Evolutionary conservation across 1,284 basidiomycete genomes (phyloP), one percentile per base, ranked within the genome.

Genomic region (Exobasidium cylindrosporum): DNA sequence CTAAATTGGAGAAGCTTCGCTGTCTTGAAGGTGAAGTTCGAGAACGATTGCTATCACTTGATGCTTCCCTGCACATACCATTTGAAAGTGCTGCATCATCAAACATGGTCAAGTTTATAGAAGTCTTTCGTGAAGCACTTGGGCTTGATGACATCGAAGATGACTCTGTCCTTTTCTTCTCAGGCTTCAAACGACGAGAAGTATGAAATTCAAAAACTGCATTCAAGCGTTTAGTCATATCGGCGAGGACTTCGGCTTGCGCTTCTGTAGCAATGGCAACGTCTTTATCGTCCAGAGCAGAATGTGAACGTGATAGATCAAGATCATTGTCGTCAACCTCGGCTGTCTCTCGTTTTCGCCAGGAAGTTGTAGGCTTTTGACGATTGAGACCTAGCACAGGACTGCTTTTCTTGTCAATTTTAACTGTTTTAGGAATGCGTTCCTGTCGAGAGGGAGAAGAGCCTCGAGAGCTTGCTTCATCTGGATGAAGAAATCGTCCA

Each of bases 131-230:
- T 24, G 13, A 13, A 14, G 14, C 26, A 4, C n/a, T 3, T 5
- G 47, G 2, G 4, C n/a, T 13, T 24, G n/a, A 21, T 14, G 47
- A 50, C 14, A 14, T 13, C 47, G 26, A 50, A 24, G 14, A 24
- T 28, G 47, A 28, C n/a, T 2, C 13, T 23, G 21, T 21, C 13
- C 26, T 28, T 50, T 4, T 23, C 26, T 50, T 28, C 13, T 23
- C 47, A 21, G 47, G 67, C 60, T 76, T 76, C 65, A 76, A 65
- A 5, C 74, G 57, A 28, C 66, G 66, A 32, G 66, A 61, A 1
- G 74, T 74, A 43, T 76, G 74, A 31, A 76, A 60, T 31, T 71
- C 68, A 57, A 76, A 74, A 32, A 74, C 73, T 29, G 66, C 64
- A 52, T 67, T 61, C 1, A 73, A 62, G 11, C 68, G 61, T 23